These are phyloP conservation scores for Neofusicoccum kwambonambiense DNA, from an alignment of 2,329 filamentous ascomycete species.

Conservation along the genomic window DNA sequence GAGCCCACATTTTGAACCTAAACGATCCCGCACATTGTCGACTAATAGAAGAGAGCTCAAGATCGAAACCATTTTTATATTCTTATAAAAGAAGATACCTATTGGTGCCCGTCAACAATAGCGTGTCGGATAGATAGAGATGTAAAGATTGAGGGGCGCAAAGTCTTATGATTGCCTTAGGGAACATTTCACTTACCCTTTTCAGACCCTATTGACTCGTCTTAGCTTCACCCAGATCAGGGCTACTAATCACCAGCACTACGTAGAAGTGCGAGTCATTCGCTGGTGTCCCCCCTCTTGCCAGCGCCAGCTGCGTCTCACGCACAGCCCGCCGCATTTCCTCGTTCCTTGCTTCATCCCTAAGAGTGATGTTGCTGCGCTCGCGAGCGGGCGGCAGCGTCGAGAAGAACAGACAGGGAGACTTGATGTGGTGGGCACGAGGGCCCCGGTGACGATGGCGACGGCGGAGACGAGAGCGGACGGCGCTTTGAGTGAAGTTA, in stretches of 20 bases:
- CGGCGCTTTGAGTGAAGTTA: not conserved
- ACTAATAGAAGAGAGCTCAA: no score
- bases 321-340: not conserved
- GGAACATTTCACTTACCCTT: no score
- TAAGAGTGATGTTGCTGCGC: not conserved
- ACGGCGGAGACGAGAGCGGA: not conserved
- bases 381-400: no score
- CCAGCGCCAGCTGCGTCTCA: not conserved
- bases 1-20: no score
- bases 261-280: not conserved
- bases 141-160: no score
- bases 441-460: not conserved
- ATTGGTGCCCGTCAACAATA: no score
- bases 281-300: conserved; percentile 2
- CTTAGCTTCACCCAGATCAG: conserved; percentile 1
- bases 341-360: not conserved
- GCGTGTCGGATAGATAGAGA: no score
- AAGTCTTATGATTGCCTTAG: no score
- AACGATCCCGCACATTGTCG: no score
- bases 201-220: not conserved
- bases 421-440: not conserved
- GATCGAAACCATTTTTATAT: no score
- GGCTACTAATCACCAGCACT: conserved; percentile 6
- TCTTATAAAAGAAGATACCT: no score
- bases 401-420: not conserved